Conservation (phyloP, 345 rosid species). For the Syzygium jambos region DNA sequence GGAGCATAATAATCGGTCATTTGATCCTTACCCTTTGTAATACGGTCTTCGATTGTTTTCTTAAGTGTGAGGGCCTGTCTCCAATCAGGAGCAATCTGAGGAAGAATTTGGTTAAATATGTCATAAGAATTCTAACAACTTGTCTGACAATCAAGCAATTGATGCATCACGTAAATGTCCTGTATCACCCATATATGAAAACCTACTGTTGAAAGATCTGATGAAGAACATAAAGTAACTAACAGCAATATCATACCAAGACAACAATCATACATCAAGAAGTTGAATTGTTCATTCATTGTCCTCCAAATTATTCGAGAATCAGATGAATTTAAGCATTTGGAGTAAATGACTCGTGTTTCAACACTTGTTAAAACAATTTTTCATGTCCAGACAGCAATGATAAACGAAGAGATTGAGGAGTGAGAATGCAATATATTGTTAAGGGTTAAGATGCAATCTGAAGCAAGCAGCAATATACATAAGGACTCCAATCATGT, state of each 20-base stretch:
- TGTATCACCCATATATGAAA: neutral
- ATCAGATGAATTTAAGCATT: neutral
- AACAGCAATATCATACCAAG: neutral
- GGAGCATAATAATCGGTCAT: neutral
- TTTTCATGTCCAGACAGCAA: neutral
- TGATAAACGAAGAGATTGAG: neutral
- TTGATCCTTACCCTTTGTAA: slow-evolving; percentile 42
- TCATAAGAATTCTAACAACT: neutral
- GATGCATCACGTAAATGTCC: neutral
- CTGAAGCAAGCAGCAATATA: neutral
- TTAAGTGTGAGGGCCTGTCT: slow-evolving; percentile 57
- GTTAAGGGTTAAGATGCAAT: neutral
- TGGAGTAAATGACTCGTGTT: neutral
- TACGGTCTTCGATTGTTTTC: slow-evolving; percentile 52
- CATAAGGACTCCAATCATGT: neutral
- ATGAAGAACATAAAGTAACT: neutral
- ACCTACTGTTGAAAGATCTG: neutral
- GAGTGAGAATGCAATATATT: neutral
- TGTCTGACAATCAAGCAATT: neutral
- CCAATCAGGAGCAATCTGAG: slow-evolving; percentile 66
- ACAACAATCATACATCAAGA: neutral
- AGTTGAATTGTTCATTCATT: neutral
- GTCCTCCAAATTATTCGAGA: neutral
- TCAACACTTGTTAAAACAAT: neutral
- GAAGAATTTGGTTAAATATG: neutral